phyloP scores from a whole-genome alignment of 108 stramenopile species.

The Seminavis robusta region DNA sequence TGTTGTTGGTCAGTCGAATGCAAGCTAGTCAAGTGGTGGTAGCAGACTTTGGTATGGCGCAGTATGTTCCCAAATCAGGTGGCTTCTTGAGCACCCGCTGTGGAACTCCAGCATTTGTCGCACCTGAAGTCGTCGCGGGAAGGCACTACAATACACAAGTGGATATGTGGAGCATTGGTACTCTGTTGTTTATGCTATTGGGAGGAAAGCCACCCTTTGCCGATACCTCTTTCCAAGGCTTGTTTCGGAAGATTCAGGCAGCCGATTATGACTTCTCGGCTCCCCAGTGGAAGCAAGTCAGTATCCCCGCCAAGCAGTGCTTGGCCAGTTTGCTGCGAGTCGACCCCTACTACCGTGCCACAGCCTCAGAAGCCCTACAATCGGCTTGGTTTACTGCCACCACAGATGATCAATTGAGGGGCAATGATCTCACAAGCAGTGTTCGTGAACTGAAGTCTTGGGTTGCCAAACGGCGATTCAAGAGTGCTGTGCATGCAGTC shows the following conservation, averaged over 20 bases:
- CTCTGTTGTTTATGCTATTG: slow-evolving; percentile 86
- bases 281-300: slow-evolving; percentile 62
- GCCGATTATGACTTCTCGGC: slow-evolving; percentile 72
- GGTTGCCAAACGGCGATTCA: slow-evolving; percentile 46
- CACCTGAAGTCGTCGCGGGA: slow-evolving; percentile 92
- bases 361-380: slow-evolving; percentile 59
- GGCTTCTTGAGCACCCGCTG: slow-evolving; percentile 66
- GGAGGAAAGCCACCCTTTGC: slow-evolving; percentile 64
- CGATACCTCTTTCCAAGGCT: slow-evolving; percentile 27
- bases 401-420: slow-evolving; percentile 16
- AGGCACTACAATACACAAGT: slow-evolving; percentile 70
- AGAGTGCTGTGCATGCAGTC: slow-evolving; percentile 5
- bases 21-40: slow-evolving; percentile 62
- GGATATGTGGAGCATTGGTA: slow-evolving; percentile 93
- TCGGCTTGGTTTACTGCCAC: slow-evolving; percentile 62
- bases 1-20: slow-evolving; percentile 50
- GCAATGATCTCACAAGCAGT: slow-evolving; percentile 35
- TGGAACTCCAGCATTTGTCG: slow-evolving; percentile 90
- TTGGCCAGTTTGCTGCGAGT: slow-evolving; percentile 62
- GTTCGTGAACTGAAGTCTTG: slow-evolving; percentile 54
- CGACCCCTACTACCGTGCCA: slow-evolving; percentile 65
- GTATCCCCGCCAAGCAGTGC: slow-evolving; percentile 69
- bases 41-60: slow-evolving; percentile 95
- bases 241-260: slow-evolving; percentile 59
- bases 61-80: slow-evolving; percentile 43